Evolutionary conservation across 768 basidiomycete species (phyloP).

Genomic region (Phlebiopsis flavidoalba): DNA sequence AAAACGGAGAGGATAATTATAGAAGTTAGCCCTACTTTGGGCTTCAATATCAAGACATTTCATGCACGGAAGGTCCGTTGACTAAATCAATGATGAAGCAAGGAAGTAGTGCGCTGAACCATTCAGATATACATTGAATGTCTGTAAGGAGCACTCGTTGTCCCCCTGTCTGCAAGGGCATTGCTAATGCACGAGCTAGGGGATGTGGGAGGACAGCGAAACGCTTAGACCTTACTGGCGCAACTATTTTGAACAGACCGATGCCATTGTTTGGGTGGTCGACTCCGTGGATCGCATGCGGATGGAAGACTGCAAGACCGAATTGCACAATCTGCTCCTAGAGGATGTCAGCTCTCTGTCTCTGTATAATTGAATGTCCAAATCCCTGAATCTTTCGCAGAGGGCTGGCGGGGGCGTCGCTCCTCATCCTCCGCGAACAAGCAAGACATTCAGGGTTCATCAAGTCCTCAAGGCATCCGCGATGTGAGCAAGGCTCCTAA

Average conservation of each 20-base stretch:
- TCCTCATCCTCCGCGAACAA: conserved; percentile 98
- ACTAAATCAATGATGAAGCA: neutral
- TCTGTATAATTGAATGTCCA: neutral
- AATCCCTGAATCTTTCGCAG: conserved; percentile 34
- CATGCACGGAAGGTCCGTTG: conserved; percentile 74
- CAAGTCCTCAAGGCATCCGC: conserved; percentile 77
- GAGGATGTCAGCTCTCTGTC: conserved; percentile 73
- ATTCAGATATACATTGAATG: conserved; percentile 68
- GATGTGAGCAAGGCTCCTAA: conserved; percentile 49
- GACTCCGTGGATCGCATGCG: conserved; percentile 91
- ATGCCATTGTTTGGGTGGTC: conserved; percentile 98
- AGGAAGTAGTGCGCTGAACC: neutral
- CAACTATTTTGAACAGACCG: conserved; percentile 98
- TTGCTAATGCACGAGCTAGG: conserved; percentile 39
- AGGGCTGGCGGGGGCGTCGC: conserved; percentile 91
- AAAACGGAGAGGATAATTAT: conserved; percentile 90
- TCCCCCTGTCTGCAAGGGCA: neutral
- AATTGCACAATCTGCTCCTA: conserved; percentile 78
- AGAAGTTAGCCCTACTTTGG: conserved; percentile 87
- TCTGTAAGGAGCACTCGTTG: conserved; percentile 50
- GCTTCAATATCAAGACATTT: conserved; percentile 99
- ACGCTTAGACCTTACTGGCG: conserved; percentile 97
- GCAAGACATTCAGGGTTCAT: conserved; percentile 87
- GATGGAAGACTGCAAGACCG: conserved; percentile 84
- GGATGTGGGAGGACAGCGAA: conserved; percentile 97